Percentiles rank a stretch among this genome's conserved stretches.
Evolutionary conservation across 225 moss, liverwort and hornwort species (phyloP).

Genomic region (Straminergon stramineum): DNA sequence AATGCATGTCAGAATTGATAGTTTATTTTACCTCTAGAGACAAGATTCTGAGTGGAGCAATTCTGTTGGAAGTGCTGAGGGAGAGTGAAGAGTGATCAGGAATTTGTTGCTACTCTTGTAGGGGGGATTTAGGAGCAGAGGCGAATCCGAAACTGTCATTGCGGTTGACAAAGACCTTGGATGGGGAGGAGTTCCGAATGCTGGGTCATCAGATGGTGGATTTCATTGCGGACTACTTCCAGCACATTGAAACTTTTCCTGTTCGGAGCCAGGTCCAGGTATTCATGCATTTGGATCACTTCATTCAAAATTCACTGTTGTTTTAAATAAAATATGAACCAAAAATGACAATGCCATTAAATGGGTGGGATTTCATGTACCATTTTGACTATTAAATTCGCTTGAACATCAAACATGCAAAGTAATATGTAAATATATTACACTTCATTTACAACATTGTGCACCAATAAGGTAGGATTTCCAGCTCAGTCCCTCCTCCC

Average conservation of each 20-base stretch:
- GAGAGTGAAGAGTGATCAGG: neutral
- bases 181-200: slow-evolving; percentile 37
- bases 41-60: neutral
- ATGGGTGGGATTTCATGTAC: too few relatives aligned
- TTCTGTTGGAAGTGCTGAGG: neutral
- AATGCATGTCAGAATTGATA: neutral
- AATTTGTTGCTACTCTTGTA: neutral
- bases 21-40: neutral
- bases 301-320: too few relatives aligned
- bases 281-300: too few relatives aligned
- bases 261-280: slow-evolving; percentile 50
- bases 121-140: neutral
- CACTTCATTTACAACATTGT: too few relatives aligned
- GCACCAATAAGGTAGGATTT: too few relatives aligned
- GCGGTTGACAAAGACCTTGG: neutral
- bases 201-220: slow-evolving; percentile 57
- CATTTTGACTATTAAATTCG: too few relatives aligned
- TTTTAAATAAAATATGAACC: too few relatives aligned
- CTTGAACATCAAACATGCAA: too few relatives aligned
- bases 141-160: too few relatives aligned
- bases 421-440: too few relatives aligned
- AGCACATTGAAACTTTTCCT: slow-evolving; percentile 23
- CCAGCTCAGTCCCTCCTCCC: neutral
- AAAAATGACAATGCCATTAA: too few relatives aligned
- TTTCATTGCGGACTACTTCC: slow-evolving; percentile 43